Base-by-base conservation (phyloP, 2,329 filamentous ascomycete genomes). In the Pseudogymnoascus sp. region DNA sequence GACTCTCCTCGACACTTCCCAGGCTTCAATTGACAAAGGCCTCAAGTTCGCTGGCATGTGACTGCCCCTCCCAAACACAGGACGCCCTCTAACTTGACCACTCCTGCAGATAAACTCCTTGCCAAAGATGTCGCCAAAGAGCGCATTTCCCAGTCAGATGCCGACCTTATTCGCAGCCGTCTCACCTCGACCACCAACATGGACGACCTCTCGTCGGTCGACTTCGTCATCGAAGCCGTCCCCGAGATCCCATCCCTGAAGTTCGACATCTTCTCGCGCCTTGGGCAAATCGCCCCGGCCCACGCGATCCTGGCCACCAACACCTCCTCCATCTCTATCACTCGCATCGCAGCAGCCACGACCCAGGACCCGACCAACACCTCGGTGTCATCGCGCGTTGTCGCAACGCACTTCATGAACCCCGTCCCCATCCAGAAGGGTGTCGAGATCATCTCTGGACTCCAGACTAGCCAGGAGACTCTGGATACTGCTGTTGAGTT, bases 351-450 rank as follows among this genome's bases (percentile, higher is more conserved):
- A 18, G 93, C 95, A 3, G 86, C 93, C 8, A 93, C 93, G 0
- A 89, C 87, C 25, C 80, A 81, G 63, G 86, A 96, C 72, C 88
- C 91, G 0, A 93, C 80, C 16, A 90, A 96, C 72, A 87, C 90
- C 23, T 88, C 87, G 46, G 89, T 88, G 42, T 89, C 91, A 46
- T 93, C 91, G 5, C 88, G 95, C 59, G 95, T 99, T 8, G 86
- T 99, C 63, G 91, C 91, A 61, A 97, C 95, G 14, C 95, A 99
- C 77, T 99, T 99, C 78, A 99, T 99, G 95, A 99, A 99, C 80
- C 95, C 95, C 0, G 95, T 99, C 0, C 95, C 95, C 1, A 79
- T 99, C 34, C 95, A 97, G 74, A 96, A 96, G 77, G 95, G 95
- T 61, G 95, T 99, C 4, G 95, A 99, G 78, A 97, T 99, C 71